Conservation (phyloP, 768 basidiomycete genomes). For the Russula sp. region DNA sequence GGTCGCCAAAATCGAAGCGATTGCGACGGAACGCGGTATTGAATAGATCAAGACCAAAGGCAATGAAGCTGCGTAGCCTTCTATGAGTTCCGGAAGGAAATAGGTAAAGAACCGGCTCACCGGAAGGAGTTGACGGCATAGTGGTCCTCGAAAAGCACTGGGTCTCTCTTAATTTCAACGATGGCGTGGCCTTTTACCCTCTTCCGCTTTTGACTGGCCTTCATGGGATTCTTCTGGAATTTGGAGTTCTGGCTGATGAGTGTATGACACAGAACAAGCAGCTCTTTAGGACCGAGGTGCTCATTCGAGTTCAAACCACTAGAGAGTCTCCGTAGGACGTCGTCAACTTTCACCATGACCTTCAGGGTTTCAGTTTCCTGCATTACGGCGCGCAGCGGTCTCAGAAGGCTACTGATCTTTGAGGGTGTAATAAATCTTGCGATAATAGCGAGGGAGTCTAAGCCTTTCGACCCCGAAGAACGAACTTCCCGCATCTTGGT, state of each 20-base stretch:
- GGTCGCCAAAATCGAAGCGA: conserved; percentile 80
- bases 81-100: conserved; percentile 20
- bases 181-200: conserved; percentile 51
- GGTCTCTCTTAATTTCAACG: conserved; percentile 75
- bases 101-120: conserved; percentile 40
- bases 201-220: conserved; percentile 37
- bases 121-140: conserved; percentile 87
- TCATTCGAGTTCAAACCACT: conserved; percentile 82
- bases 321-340: conserved; percentile 79
- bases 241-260: conserved; percentile 87
- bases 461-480: conserved; percentile 73
- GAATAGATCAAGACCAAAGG: conserved; percentile 89
- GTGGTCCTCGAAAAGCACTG: conserved; percentile 54
- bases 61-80: conserved; percentile 61
- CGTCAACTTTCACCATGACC: conserved; percentile 81
- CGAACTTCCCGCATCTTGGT: conserved; percentile 93
- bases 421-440: conserved; percentile 75
- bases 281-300: conserved; percentile 61
- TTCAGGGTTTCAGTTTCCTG: conserved; percentile 78
- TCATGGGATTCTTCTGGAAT: conserved; percentile 66
- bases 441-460: conserved; percentile 81
- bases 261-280: conserved; percentile 82
- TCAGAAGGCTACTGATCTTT: conserved; percentile 71
- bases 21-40: conserved; percentile 82
- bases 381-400: conserved; percentile 80